These are phyloP conservation scores for Parasitella parasitica DNA, from an alignment of 371 early-diverging fungal species.

Conservation along the genomic window DNA sequence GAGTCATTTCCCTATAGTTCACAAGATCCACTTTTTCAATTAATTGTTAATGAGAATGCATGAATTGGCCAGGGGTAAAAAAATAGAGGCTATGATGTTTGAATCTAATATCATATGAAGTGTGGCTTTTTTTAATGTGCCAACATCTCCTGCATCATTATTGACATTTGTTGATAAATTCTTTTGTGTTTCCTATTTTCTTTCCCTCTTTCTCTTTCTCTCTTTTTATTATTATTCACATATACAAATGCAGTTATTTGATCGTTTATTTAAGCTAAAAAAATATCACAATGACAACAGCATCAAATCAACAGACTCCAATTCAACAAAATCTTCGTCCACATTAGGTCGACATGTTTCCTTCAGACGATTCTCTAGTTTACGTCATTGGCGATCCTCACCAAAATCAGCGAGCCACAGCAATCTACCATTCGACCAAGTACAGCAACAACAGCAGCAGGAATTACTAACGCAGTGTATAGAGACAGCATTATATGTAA, in stretches of 20 bases:
- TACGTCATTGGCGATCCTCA: neutral
- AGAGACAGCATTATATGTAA: conserved; percentile 2
- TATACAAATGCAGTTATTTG: neutral
- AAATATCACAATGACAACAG: neutral
- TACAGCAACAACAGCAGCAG: neutral
- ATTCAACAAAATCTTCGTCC: neutral
- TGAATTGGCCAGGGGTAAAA: too few species aligned
- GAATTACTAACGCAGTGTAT: conserved; percentile 11
- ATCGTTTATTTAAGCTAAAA: neutral
- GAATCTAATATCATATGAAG: neutral
- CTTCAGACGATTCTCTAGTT: neutral
- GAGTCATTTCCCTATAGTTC: too few species aligned
- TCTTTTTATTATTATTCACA: neutral
- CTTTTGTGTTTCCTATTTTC: neutral
- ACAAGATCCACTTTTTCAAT: too few species aligned
- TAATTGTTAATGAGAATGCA: too few species aligned
- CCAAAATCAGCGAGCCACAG: neutral
- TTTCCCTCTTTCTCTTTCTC: neutral
- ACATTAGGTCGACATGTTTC: neutral
- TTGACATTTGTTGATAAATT: neutral
- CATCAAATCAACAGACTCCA: neutral
- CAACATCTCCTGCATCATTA: conserved; percentile 1
- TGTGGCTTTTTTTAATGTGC: neutral
- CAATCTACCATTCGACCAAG: neutral
- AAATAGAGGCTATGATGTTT: too few species aligned